Evolutionary conservation across 768 basidiomycete species (phyloP).

Genomic region (Kwoniella mangroviensis): DNA sequence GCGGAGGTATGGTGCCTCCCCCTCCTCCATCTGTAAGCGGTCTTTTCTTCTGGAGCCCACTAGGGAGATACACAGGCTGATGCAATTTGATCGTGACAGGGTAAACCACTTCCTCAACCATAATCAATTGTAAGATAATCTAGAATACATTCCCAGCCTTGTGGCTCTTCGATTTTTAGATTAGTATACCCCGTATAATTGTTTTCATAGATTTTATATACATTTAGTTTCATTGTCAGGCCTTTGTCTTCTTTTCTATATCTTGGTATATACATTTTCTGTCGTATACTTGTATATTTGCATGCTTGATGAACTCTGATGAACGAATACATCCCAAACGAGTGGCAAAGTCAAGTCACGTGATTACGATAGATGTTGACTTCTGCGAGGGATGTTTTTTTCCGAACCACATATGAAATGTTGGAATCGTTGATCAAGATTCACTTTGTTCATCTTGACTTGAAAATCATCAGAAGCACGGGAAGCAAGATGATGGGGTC

Average conservation of each 20-base stretch:
- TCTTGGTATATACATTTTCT: not conserved
- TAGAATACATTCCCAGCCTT: not conserved
- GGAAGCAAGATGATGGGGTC: conserved; percentile 15
- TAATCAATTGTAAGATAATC: not conserved
- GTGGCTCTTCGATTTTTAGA: not conserved
- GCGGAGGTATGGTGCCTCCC: conserved; percentile 30
- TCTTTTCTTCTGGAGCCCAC: not conserved
- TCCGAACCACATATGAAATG: not conserved
- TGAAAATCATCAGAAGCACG: no score
- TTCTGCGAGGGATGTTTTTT: not conserved
- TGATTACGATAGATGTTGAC: not conserved
- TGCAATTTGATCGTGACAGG: conserved; percentile 9
- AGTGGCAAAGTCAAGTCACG: not conserved
- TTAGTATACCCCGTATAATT: not conserved
- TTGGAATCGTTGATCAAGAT: not conserved
- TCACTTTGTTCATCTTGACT: not conserved
- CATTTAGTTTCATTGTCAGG: not conserved
- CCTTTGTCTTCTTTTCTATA: not conserved
- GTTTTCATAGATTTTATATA: not conserved
- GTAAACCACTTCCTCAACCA: conserved; percentile 34
- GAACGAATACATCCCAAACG: not conserved
- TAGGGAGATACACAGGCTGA: not conserved
- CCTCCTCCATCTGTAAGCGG: conserved; percentile 28
- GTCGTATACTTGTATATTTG: not conserved
- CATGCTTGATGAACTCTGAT: not conserved